Conservation (phyloP, 2,329 filamentous ascomycete genomes). For the Epicoccum sorghinum region DNA sequence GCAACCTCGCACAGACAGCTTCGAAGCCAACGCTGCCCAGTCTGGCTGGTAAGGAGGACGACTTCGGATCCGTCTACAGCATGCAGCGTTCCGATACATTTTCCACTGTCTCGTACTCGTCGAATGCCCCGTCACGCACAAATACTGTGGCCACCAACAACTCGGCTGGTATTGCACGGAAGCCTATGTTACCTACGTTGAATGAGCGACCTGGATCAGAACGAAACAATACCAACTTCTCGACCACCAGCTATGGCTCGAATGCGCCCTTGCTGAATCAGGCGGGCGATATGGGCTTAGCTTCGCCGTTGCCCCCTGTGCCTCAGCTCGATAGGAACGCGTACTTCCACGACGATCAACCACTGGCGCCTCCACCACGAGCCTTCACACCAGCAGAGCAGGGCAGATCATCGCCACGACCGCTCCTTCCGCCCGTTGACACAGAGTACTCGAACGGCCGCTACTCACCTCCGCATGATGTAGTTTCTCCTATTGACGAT, state of each 20-base stretch:
- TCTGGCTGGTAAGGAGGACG: conserved; percentile 42
- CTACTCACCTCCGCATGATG: conserved; percentile 30
- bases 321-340: conserved; percentile 37
- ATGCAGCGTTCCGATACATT: conserved; percentile 44
- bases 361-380: conserved; percentile 30
- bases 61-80: conserved; percentile 47
- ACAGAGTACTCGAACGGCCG: conserved; percentile 34
- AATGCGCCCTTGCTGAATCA: conserved; percentile 67
- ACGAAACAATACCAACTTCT: conserved; percentile 57
- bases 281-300: conserved; percentile 64
- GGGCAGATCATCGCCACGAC: conserved; percentile 35
- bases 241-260: conserved; percentile 65
- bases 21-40: conserved; percentile 51
- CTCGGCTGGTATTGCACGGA: conserved; percentile 25
- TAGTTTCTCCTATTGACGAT: conserved; percentile 32
- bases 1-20: conserved; percentile 46
- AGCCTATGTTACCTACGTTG: conserved; percentile 52
- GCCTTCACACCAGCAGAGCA: conserved; percentile 41
- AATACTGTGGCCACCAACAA: conserved; percentile 55
- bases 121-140: conserved; percentile 60
- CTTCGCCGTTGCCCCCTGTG: conserved; percentile 40
- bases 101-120: conserved; percentile 47
- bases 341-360: conserved; percentile 35
- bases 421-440: conserved; percentile 38
- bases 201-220: conserved; percentile 44